Base-by-base conservation (phyloP, 768 basidiomycete genomes). In the Leccinum fibrillosum region DNA sequence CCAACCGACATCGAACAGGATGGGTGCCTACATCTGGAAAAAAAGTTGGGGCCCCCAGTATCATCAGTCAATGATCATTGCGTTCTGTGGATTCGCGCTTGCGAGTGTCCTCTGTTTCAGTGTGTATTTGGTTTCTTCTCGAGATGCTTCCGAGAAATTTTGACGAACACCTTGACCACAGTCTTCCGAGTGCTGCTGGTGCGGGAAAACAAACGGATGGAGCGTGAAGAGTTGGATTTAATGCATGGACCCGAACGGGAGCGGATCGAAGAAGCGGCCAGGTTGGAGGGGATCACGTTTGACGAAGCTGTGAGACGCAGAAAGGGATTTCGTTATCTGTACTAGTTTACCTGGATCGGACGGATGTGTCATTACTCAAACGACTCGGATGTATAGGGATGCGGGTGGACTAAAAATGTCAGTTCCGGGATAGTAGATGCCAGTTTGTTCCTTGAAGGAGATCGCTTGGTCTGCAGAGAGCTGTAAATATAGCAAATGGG, bases 11-110 rank as follows among this genome's bases (percentile, higher is more conserved):
- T 30, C 13, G 42, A 4, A 55, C 28, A 86, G 85, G 3, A 84
- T 84, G 66, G 82, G 84, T 10, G 84, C 85, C 0, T 86, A 81
- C 61, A 79, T 80, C 0, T 88, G 86, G 86, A 81, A 82, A 62
- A 65, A 80, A 4, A 68, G 72, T 19, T 88, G 85, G 85, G 76
- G 82, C 3, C 86, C 85, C 0, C 62, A 77, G 57, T 88, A 87
- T 59, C 84, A 84, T 55, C 82, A 75, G 52, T 84, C 84, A 2
- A 84, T 87, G 84, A 76, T 75, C 39, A 85, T 87, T 53, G 76
- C 74, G 1, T 63, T 78, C 4, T 70, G 67, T n/a, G 67, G 73
- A 1, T 66, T 80, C n/a, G 65, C 52, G 4, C 58, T 77, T 8
- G 68, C 73, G 26, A 68, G 69, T 9, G 50, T 68, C 0, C 72